Evolutionary conservation across 2,329 filamentous ascomycete genomes (phyloP), one percentile per base, ranked within the genome.

Genomic region (Ascochyta rabiei): DNA sequence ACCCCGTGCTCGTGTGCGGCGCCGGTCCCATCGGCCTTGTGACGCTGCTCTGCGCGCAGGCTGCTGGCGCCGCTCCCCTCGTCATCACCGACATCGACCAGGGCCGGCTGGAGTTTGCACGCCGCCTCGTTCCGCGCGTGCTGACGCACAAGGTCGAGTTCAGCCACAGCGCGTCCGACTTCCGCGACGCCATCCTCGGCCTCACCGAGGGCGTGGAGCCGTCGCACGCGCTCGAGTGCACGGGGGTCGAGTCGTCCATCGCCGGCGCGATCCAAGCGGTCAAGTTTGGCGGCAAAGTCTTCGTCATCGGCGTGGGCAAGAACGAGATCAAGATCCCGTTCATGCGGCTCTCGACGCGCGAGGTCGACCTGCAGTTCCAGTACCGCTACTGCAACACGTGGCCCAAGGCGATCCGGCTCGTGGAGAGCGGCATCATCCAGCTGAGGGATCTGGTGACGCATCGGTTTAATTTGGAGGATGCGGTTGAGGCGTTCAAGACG

Each of bases 311-410:
- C 35, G 93, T 98, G 2, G 95, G 93, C 63, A 93, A 90, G 82
- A 93, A 95, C 75, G 91, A 97, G 81, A 95, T 98, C 81, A 91
- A 86, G 77, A 89, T 98, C 61, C 93, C 93, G 24, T 98, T 98
- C 76, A 97, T 97, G 93, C 81, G 91, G 46, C 84, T 93, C 53
- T 93, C 89, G 68, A 93, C 93, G 6, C 85, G 90, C 61, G 95
- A 98, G 79, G 89, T 98, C 66, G 93, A 98, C 77, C 81, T 98
- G 57, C 91, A 96, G 79, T 95, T 97, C 77, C 93, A 98, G 80
- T 98, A 98, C 81, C 86, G 95, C 58, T 98, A 98, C 81, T 85
- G 84, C 79, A 97, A 98, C 80, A 96, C 91, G 19, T 98, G 93
- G 93, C 95, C 93, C 30, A 86, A 91, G 59, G 93, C 95, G 38